These are phyloP conservation scores for Petunia hybrid DNA, from an alignment of 305 asterid species.

Conservation along the genomic window DNA sequence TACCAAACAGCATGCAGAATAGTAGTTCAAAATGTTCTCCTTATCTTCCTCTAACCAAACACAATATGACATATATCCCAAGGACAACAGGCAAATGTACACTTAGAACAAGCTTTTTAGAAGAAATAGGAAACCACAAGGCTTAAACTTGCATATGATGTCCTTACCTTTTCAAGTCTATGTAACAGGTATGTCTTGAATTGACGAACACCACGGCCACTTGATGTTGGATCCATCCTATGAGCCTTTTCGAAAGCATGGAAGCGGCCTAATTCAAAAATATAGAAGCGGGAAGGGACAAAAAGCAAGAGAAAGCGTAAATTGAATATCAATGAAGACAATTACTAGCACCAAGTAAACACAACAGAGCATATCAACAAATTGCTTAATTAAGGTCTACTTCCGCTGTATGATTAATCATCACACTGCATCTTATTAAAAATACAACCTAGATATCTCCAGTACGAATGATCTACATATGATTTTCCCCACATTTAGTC, in stretches of 20 bases:
- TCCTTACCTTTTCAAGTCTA: slow-evolving; percentile 79
- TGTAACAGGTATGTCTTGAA: slow-evolving; percentile 91
- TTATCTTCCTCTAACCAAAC: too few relatives aligned
- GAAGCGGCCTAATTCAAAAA: slow-evolving; percentile 75
- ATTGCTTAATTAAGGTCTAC: slow-evolving; percentile 19
- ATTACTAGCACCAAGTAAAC: slow-evolving; percentile 16
- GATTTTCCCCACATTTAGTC: background rate
- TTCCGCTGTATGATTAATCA: slow-evolving; percentile 12
- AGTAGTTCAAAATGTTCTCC: too few relatives aligned
- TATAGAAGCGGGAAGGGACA: background rate
- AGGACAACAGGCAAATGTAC: background rate
- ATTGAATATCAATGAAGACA: slow-evolving; percentile 12
- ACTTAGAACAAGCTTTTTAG: slow-evolving; percentile 22
- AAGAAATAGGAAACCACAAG: slow-evolving; percentile 29
- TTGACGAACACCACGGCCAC: slow-evolving; percentile 96
- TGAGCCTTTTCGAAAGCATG: slow-evolving; percentile 99
- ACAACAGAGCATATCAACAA: background rate
- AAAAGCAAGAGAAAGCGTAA: slow-evolving; percentile 3
- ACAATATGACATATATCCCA: background rate
- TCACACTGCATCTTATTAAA: background rate
- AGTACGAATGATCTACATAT: background rate
- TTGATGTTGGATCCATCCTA: slow-evolving; percentile 82
- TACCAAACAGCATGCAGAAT: slow-evolving; percentile 19
- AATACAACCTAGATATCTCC: slow-evolving; percentile 7
- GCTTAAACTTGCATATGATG: slow-evolving; percentile 38